Evolutionary conservation across 768 basidiomycete species (phyloP), one percentile per base, ranked within the genome.

Genomic region (Pleurotus giganteus): DNA sequence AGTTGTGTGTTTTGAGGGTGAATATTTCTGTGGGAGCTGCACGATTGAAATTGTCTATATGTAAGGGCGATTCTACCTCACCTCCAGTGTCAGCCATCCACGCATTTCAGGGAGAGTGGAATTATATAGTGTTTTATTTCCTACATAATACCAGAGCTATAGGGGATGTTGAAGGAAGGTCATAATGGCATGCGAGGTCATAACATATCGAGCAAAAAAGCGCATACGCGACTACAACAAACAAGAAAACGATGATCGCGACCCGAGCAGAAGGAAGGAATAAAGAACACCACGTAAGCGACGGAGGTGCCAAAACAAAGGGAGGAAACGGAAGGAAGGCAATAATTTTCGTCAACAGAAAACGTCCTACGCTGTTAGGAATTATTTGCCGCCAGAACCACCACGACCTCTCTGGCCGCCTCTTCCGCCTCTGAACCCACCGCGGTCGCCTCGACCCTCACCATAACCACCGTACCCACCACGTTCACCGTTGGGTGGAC

Each of bases 401-500:
- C 61, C 60, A 45, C 61, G 58, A 21, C 59, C 63, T 0, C 63
- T 59, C 8, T 63, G 44, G 19, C 59, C 63, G 41, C 55, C 67
- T 45, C 61, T 57, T 17, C 60, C 61, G 7, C 60, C 59, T 57
- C 60, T 61, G 23, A 66, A 65, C 46, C 66, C 65, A 26, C 69
- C 69, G 19, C 71, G 59, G 24, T 69, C 66, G 54, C 65, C 64
- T 24, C 69, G 64, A 43, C 62, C 63, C 26, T 73, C 70, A 13
- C 78, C 63, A 41, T 75, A 56, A 47, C 67, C 68, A 31, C 66
- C 77, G 29, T 75, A 73, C 60, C 74, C 81, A 26, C 76, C 76
- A 50, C 83, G 71, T 3, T 79, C 78, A 21, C 80, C 84, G 57
- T 78, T 77, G 45, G 72, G 72, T 15, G 74, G 73, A 28, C 84